A percentile compares a stretch with the other conserved stretches of the same genome.
These are phyloP conservation scores for Naganishia sp. DNA, from an alignment of 1,284 basidiomycete species.

Conservation along the genomic window DNA sequence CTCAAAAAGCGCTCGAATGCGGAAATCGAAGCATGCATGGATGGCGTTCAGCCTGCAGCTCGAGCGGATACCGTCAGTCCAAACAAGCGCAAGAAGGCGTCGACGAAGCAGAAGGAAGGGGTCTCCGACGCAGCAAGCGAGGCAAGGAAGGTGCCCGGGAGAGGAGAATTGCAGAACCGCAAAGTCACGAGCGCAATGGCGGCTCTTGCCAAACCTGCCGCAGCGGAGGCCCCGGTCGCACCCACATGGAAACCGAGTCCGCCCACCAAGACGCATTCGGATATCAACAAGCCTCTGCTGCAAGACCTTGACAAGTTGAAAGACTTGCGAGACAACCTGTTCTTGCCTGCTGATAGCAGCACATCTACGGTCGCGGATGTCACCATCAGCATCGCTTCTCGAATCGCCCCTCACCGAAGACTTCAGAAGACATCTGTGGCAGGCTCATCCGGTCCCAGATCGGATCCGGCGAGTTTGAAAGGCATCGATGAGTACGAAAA, in stretches of 20 bases:
- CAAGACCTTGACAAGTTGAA: too few species aligned
- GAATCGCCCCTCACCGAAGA: constrained; percentile 7
- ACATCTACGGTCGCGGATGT: not conserved
- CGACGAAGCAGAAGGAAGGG: not conserved
- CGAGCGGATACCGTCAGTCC: not conserved
- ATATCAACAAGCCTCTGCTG: too few species aligned
- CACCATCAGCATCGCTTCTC: not conserved
- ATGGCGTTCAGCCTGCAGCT: not conserved
- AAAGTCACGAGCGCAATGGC: constrained; percentile 1
- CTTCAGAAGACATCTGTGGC: constrained; percentile 19
- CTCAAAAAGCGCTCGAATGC: constrained; percentile 9
- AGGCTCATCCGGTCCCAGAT: not conserved
- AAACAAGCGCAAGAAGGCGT: constrained; percentile 3
- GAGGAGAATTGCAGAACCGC: constrained; percentile 16
- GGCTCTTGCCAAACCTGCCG: not conserved
- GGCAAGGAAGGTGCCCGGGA: not conserved
- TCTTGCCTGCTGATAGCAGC: constrained; percentile 2
- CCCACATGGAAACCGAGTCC: too few species aligned
- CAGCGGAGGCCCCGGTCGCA: not conserved
- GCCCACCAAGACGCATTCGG: too few species aligned
- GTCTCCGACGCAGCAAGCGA: not conserved
- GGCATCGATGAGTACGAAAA: constrained; percentile 15
- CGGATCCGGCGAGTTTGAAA: constrained; percentile 4
- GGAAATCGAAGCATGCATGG: constrained; percentile 13
- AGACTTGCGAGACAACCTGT: not conserved